phyloP scores from a whole-genome alignment of 2,329 filamentous ascomycete genomes.

The Pseudogymnoascus sp. region DNA sequence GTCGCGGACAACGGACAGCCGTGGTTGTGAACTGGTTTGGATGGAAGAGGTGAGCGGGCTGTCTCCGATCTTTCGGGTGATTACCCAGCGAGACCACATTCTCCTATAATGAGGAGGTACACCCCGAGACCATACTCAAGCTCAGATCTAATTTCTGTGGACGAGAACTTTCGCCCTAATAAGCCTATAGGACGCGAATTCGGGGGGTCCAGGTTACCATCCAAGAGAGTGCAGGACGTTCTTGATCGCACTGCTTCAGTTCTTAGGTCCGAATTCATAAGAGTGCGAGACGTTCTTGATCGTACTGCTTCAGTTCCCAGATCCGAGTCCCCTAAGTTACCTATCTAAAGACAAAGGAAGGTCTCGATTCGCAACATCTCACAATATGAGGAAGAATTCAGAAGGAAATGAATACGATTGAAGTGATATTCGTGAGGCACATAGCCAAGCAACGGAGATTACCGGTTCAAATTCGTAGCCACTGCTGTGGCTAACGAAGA shows the following conservation, averaged over 20 bases:
- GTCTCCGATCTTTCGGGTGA: no score
- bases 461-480: background rate
- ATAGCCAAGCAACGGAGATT: background rate
- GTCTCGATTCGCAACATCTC: background rate
- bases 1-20: no score
- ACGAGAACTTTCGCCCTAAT: background rate
- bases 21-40: no score
- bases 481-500: no score
- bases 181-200: background rate
- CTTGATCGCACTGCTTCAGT: background rate
- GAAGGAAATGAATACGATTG: background rate
- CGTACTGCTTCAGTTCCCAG: background rate
- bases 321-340: background rate
- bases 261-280: background rate
- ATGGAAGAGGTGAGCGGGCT: no score
- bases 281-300: background rate
- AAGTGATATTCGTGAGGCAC: background rate
- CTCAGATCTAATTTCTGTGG: slow-evolving; percentile 6
- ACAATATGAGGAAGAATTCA: background rate
- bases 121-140: slow-evolving; percentile 3
- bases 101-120: no score
- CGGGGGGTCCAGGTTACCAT: background rate
- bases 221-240: background rate
- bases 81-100: background rate
- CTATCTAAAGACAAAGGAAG: background rate